A percentile compares a stretch with the other conserved stretches of the same genome.
Conservation (phyloP, 2,329 filamentous ascomycete species). For the Fusarium virguliforme region DNA sequence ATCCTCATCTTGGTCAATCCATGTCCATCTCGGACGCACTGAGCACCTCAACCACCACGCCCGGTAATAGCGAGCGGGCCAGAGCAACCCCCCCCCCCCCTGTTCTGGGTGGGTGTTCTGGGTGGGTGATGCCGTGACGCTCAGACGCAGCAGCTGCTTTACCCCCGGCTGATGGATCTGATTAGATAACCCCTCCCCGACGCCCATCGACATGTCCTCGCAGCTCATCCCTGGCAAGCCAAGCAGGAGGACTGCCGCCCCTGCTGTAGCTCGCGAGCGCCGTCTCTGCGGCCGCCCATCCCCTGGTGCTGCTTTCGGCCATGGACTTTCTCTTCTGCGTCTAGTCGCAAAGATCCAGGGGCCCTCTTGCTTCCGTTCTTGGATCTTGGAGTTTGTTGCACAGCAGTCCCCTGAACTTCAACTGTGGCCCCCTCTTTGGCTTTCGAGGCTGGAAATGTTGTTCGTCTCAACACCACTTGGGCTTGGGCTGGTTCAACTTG, state of each 20-base stretch:
- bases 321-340: slow-evolving; percentile 3
- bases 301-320: neutral
- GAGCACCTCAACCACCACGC: slow-evolving; percentile 26
- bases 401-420: slow-evolving; percentile 15
- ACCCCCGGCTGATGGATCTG: slow-evolving; percentile 42
- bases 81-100: slow-evolving; percentile 14
- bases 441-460: slow-evolving; percentile 1
- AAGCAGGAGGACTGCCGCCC: slow-evolving; percentile 23
- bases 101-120: slow-evolving; percentile 21
- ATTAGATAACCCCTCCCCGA: slow-evolving; percentile 48
- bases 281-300: neutral
- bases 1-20: slow-evolving; percentile 9
- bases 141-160: slow-evolving; percentile 12
- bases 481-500: neutral
- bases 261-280: slow-evolving; percentile 6
- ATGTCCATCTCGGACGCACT: slow-evolving; percentile 33
- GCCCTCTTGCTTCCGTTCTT: slow-evolving; percentile 20
- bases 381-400: neutral
- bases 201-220: slow-evolving; percentile 19
- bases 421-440: slow-evolving; percentile 18
- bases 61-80: slow-evolving; percentile 35
- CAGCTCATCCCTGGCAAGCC: slow-evolving; percentile 7
- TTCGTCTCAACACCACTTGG: neutral
- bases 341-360: slow-evolving; percentile 14
- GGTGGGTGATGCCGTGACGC: slow-evolving; percentile 26